phyloP scores from a whole-genome alignment of 139 green algal genomes.

The Pedinophyceae sp. region DNA sequence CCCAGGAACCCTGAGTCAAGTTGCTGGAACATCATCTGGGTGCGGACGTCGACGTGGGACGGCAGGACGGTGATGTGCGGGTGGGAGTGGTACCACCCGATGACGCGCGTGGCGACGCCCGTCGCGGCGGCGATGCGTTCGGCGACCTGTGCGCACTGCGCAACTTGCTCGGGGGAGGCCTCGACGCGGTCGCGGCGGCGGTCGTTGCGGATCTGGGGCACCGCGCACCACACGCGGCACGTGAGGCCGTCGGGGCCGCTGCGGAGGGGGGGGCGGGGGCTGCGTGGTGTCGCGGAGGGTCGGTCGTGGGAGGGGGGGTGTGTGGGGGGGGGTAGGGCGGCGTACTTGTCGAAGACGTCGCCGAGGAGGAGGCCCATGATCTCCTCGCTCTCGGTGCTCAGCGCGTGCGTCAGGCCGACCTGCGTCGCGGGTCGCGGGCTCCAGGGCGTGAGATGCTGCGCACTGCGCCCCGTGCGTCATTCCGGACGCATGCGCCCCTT shows the following conservation, averaged over 20 bases:
- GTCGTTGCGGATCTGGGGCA: conserved; percentile 12
- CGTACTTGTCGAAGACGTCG: conserved; percentile 23
- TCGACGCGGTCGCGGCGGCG: conserved; percentile 58
- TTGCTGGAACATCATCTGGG: conserved; percentile 60
- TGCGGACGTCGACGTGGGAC: conserved; percentile 57
- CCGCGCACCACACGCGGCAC: conserved; percentile 11
- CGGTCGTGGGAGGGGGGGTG: neutral
- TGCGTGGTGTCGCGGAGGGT: neutral
- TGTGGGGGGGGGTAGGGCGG: neutral
- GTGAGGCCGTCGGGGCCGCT: neutral
- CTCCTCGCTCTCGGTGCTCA: conserved; percentile 64
- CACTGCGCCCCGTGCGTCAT: too few species aligned
- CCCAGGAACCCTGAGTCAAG: conserved; percentile 59
- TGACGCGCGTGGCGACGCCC: conserved; percentile 31
- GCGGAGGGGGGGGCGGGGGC: too few species aligned
- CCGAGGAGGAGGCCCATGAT: conserved; percentile 74
- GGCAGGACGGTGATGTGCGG: conserved; percentile 74
- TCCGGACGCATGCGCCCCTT: too few species aligned
- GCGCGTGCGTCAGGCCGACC: too few species aligned
- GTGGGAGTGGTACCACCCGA: conserved; percentile 75
- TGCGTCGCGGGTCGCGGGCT: too few species aligned
- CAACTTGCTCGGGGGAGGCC: conserved; percentile 61
- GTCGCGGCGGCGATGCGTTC: conserved; percentile 37
- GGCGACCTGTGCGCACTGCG: conserved; percentile 30
- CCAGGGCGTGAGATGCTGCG: too few species aligned